Base-by-base conservation (phyloP, 1,284 basidiomycete genomes). In the Lentinula novae-zelandiae region DNA sequence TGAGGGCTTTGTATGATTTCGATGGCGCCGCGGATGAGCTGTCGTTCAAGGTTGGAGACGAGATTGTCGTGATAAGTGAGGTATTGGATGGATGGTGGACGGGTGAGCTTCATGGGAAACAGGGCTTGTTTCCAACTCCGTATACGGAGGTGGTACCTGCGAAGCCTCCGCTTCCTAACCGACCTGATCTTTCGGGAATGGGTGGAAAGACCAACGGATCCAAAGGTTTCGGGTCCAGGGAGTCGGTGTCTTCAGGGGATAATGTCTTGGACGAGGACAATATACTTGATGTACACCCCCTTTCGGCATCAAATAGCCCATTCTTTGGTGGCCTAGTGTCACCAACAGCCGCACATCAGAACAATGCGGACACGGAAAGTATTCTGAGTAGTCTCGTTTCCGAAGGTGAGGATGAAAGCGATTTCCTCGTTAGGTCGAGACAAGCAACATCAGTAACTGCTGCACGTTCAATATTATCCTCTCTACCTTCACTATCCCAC, bases 21-120 rank as follows among this genome's bases (percentile, higher is more conserved):
- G 73, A 77, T 0, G 89, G 85, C 0, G 83, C 82, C 6, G 77
- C 83, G 3, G 92, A 94, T 67, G 93, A 95, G 71, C 76, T 95
- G 49, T 81, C 81, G 38, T 88, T 95, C 74, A 80, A 75, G 60
- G 75, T 78, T 6, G 93, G 92, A 0, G 87, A 89, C 53, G 83
- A 91, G 65, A 88, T 95, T 60, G 71, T 80, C 17, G 86, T 94
- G 17, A 68, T 90, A 27, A 85, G 84, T 42, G 90, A 93, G 71
- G 88, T 93, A 0, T 76, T 91, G 39, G 88, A 90, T 61, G 91
- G 85, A 60, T 95, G 93, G 93, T 93, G 89, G 86, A 83, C 93
- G 75, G 92, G 92, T 12, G 85, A 91, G 71, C 69, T 86, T 33
- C 74, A 77, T 55, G 90, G 89, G 13, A 78, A 78, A 66, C 84